Base-by-base conservation (phyloP, 2,329 filamentous ascomycete species). In the Epichloe sibirici region DNA sequence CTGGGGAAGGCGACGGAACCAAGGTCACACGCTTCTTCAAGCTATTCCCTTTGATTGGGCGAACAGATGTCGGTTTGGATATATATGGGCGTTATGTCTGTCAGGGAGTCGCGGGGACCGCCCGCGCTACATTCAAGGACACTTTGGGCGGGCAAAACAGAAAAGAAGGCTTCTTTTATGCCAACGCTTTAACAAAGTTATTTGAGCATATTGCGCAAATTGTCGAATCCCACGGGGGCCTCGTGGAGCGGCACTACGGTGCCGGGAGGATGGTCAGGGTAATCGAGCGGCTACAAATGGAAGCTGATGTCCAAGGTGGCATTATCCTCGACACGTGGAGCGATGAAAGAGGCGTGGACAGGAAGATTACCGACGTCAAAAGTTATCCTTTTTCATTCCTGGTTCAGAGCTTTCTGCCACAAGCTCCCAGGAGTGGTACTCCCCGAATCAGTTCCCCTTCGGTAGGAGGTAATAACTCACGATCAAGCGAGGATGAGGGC, bases 141-240 rank as follows among this genome's bases (percentile, higher is more conserved):
- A 81, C 75, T 12, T 72, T 79, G 5, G 78, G 76, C 2, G 65
- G 59, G 34, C 67, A 62, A 54, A 58, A 53, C 45, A 64, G 65
- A 21, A 86, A 81, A 61, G 90, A 95, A 55, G 84, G 83, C 4
- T 88, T 90, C 71, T 95, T 96, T 73, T 97, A 95, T 65, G 90
- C 87, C 43, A 91, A 86, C 67, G 85, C 88, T 2, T 73, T 98
- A 57, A 95, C 90, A 4, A 90, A 88, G 64, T 71, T 98, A 46
- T 98, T 98, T 65, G 91, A 97, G 68, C 91, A 98, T 68, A 95
- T 98, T 66, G 91, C 93, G 2, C 88, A 95, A 65, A 96, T 98
- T 58, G 84, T 98, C 23, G 91, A 97, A 62, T 85, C 87, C 1
- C 93, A 98, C 64, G 89, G 91, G 35, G 83, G 83, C 1, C 75